Evolutionary conservation across 768 basidiomycete genomes (phyloP), one percentile per base, ranked within the genome.

Genomic region (Lentinula sp.): DNA sequence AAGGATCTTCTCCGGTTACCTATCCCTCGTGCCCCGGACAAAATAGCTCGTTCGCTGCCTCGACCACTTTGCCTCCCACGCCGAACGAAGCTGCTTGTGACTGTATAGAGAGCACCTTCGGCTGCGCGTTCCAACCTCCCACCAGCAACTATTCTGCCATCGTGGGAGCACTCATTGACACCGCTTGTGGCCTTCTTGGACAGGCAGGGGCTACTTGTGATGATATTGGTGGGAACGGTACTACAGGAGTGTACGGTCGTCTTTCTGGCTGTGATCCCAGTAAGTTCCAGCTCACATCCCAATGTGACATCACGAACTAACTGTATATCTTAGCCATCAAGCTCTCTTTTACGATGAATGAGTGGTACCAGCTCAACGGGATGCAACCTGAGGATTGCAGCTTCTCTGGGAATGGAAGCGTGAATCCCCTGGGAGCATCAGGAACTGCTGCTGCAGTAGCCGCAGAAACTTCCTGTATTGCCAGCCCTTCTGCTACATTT

Each of bases 341-440:
- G 78, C 73, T 93, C 39, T 91, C 90, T 20, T 96, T 84, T 70
- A 85, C 88, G 52, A 90, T 95, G 85, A 89, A 83, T 71, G 76
- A 85, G 61, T 93, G 82, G 71, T 95, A 88, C 69, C 84, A 90
- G 67, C 70, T 77, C 35, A 82, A 82, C 59, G 81, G 81, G 70
- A 81, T 82, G 63, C 74, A 85, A 58, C 68, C 75, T 16, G 76
- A 81, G 56, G 79, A 90, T 7, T 96, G 94, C 74, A 83, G 81
- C 76, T 96, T 97, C 70, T 72, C 73, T 57, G 93, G 94, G 7
- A 97, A 97, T 69, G 94, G 86, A 5, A 92, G 91, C 15, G 77
- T 92, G 64, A 90, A 91, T 67, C 10, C 76, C 15, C 69, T 68
- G 3, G 83, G 84, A 15, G 79, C 87, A 35, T 69, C 87, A 6